These are phyloP conservation scores for Pichia sp. DNA, from an alignment of 1,139 yeast genomes.

Conservation along the genomic window DNA sequence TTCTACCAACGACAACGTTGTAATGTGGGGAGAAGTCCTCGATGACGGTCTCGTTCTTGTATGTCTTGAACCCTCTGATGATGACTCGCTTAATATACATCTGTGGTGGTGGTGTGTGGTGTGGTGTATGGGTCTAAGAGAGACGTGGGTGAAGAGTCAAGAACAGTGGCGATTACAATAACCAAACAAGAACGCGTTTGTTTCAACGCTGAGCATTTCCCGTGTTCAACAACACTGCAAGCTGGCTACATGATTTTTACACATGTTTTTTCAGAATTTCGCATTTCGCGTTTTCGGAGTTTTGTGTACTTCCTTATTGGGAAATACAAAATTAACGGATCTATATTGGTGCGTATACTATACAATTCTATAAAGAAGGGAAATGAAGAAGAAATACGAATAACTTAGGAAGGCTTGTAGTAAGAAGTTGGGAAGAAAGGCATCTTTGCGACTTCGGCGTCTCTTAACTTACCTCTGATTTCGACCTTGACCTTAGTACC, in stretches of 20 bases:
- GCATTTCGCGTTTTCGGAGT: not conserved
- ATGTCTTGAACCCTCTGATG: slow-evolving; percentile 94
- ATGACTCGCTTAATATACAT: slow-evolving; percentile 39
- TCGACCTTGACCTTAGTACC: slow-evolving; percentile 77
- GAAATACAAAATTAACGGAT: not conserved
- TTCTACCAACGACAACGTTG: slow-evolving; percentile 91
- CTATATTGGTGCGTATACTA: not conserved
- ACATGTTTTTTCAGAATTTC: too few species aligned
- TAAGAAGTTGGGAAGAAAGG: slow-evolving; percentile 82
- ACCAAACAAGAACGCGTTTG: too few species aligned
- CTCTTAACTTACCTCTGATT: slow-evolving; percentile 80
- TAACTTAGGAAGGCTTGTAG: slow-evolving; percentile 41
- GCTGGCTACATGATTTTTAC: too few species aligned
- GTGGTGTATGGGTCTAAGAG: too few species aligned
- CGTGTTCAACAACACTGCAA: too few species aligned
- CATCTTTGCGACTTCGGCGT: slow-evolving; percentile 71
- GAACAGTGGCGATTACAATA: too few species aligned
- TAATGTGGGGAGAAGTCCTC: slow-evolving; percentile 77
- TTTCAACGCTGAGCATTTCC: too few species aligned
- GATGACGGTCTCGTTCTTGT: slow-evolving; percentile 77
- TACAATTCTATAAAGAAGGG: not conserved
- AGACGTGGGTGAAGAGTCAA: too few species aligned
- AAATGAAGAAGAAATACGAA: too few species aligned
- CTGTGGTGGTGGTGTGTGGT: not conserved
- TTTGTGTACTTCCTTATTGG: not conserved